Evolutionary conservation across 805 yeast species (phyloP), one percentile per base, ranked within the genome.

Genomic region (Debaryomyces hansenii): DNA sequence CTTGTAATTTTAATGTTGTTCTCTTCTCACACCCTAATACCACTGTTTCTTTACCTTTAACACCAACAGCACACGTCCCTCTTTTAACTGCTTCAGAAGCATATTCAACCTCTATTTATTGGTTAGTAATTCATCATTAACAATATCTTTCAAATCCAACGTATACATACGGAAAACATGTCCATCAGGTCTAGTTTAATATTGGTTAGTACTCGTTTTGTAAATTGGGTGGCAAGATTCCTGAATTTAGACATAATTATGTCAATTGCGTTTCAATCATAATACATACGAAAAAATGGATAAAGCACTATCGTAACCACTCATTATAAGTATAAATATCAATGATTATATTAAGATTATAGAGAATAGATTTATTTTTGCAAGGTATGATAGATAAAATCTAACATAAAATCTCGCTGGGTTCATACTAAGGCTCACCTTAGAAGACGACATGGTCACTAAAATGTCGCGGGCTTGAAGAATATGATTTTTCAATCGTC

Each of bases 261-360:
- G 15, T 9, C 40, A 32, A 41, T 42, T 39, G 47, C 34, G 4
- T 12, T 2, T 14, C 37, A 34, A 12, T 21, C 34, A 24, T 20
- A 21, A 36, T 34, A 82, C 91, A 58, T 81, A 86, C 85, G 96
- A 90, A 75, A 92, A 92, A 68, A 92, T 95, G 52, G 97, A 91
- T 60, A 92, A 80, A 47, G 99, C 99, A 80, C 98, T 84, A 71
- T 92, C 99, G 96, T 92, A 92, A 52, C 99, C 98, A 79, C 97
- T 89, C 99, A 92, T 92, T 39, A 14, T 56, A 21, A 37, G 20
- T 31, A 38, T 20, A 31, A 9, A 40, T 40, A n/a, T 40, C n/a
- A 5, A 18, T 20, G 20, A 20, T 24, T 37, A 20, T 37, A 20
- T 20, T 37, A 37, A 21, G 20, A 20, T n/a, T 31, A 31, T 31